A percentile compares a stretch with the other conserved stretches of the same genome.
Conservation (phyloP, 2,329 filamentous ascomycete genomes). For the Elsinoe arachidis region DNA sequence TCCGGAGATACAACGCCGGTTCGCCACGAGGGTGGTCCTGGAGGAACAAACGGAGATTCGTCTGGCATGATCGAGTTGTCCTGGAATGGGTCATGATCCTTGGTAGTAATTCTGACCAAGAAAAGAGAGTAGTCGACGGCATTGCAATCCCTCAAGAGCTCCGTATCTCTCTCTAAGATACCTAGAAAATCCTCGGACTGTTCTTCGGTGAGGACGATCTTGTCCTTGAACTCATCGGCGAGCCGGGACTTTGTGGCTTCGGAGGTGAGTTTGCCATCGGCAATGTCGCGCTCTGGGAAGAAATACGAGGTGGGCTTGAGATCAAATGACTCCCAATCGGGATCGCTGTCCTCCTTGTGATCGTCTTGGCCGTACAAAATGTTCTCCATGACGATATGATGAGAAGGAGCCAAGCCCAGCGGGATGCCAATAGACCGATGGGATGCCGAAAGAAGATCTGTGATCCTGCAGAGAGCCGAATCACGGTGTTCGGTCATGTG, state of each 20-base stretch:
- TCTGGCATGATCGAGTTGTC: conserved; percentile 29
- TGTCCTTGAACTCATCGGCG: conserved; percentile 59
- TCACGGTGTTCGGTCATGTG: conserved; percentile 54
- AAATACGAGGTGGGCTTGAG: conserved; percentile 69
- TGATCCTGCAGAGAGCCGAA: conserved; percentile 62
- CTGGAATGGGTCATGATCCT: conserved; percentile 4
- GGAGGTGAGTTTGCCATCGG: conserved; percentile 53
- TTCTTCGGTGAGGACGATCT: conserved; percentile 48
- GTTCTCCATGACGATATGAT: conserved; percentile 74
- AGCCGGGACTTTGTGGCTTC: conserved; percentile 58
- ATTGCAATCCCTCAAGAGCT: conserved; percentile 52
- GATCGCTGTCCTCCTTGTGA: conserved; percentile 27
- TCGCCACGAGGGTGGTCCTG: conserved; percentile 44
- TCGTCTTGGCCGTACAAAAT: conserved; percentile 53
- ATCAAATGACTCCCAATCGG: conserved; percentile 62
- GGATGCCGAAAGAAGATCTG: conserved; percentile 55
- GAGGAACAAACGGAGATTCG: conserved; percentile 26
- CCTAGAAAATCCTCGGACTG: conserved; percentile 50
- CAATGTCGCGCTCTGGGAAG: conserved; percentile 64
- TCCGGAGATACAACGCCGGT: conserved; percentile 53
- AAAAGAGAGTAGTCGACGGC: conserved; percentile 71
- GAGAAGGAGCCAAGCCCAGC: conserved; percentile 54
- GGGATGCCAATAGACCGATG: conserved; percentile 51
- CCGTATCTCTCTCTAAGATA: conserved; percentile 53
- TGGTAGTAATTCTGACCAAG: conserved; percentile 48